Percentiles rank a stretch among this genome's conserved stretches.
Conservation (phyloP, 1,284 basidiomycete species). For the Fomitopsis schrenkii region DNA sequence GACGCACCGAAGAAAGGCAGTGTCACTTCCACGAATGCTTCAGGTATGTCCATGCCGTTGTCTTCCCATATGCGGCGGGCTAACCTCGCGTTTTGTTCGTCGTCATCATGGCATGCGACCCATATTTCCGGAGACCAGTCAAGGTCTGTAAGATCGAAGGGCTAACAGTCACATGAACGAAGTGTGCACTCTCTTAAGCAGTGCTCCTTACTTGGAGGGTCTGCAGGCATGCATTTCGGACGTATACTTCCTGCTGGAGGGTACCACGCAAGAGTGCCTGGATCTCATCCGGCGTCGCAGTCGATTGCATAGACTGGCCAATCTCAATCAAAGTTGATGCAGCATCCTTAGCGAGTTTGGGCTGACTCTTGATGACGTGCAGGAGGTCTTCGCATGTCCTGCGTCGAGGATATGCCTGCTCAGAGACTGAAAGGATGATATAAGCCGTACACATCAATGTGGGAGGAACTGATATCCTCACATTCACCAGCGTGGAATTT, state of each 20-base stretch:
- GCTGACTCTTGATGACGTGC: constrained; percentile 73
- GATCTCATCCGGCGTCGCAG: constrained; percentile 63
- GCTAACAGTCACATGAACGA: constrained; percentile 38
- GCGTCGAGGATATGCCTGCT: constrained; percentile 69
- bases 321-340: constrained; percentile 82
- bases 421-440: constrained; percentile 45
- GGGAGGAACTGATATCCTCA: constrained; percentile 33
- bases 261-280: constrained; percentile 69
- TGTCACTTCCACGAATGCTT: constrained; percentile 63
- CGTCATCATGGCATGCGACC: constrained; percentile 88
- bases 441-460: background rate
- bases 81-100: constrained; percentile 87
- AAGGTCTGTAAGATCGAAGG: constrained; percentile 91
- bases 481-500: constrained; percentile 86
- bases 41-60: constrained; percentile 89
- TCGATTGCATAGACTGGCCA: constrained; percentile 77
- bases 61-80: constrained; percentile 92
- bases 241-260: constrained; percentile 86
- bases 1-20: constrained; percentile 67
- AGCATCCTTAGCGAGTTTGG: constrained; percentile 83
- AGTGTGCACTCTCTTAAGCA: background rate
- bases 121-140: constrained; percentile 92
- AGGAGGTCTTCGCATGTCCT: constrained; percentile 73
- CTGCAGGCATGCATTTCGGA: constrained; percentile 89
- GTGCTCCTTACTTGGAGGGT: constrained; percentile 67